Conservation (phyloP, 805 yeast species). For the Hanseniaspora singularis region DNA sequence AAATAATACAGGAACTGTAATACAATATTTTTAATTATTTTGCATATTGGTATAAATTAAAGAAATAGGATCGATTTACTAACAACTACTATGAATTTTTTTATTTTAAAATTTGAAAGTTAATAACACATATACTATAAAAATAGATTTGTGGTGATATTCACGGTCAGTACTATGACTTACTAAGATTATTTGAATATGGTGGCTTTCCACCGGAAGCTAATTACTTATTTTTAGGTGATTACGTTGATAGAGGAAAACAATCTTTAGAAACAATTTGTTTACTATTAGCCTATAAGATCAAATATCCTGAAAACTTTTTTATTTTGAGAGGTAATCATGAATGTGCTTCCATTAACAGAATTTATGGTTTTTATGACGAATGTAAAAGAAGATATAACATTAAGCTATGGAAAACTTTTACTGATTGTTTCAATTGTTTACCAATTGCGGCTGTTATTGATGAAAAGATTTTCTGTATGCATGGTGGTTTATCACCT, state of each 20-base stretch:
- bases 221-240: constrained; percentile 86
- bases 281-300: constrained; percentile 78
- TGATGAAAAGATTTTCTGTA: constrained; percentile 84
- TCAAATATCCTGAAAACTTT: constrained; percentile 91
- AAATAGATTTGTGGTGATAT: constrained; percentile 94
- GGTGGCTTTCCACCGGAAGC: constrained; percentile 94
- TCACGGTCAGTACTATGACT: constrained; percentile 91
- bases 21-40: no score
- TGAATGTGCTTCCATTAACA: constrained; percentile 92
- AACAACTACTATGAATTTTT: no score
- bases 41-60: no score
- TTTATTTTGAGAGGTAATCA: constrained; percentile 90
- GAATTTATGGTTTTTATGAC: constrained; percentile 94
- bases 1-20: no score
- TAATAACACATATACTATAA: no score
- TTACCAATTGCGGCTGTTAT: constrained; percentile 91
- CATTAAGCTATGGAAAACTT: constrained; percentile 83
- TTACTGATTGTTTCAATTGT: constrained; percentile 89
- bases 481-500: constrained; percentile 78
- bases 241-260: constrained; percentile 95
- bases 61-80: no score
- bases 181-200: constrained; percentile 77
- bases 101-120: no score
- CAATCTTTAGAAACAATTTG: constrained; percentile 89
- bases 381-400: constrained; percentile 91